These are phyloP conservation scores for Biscogniauxia mediterranea DNA, from an alignment of 2,329 filamentous ascomycete species.

Conservation along the genomic window DNA sequence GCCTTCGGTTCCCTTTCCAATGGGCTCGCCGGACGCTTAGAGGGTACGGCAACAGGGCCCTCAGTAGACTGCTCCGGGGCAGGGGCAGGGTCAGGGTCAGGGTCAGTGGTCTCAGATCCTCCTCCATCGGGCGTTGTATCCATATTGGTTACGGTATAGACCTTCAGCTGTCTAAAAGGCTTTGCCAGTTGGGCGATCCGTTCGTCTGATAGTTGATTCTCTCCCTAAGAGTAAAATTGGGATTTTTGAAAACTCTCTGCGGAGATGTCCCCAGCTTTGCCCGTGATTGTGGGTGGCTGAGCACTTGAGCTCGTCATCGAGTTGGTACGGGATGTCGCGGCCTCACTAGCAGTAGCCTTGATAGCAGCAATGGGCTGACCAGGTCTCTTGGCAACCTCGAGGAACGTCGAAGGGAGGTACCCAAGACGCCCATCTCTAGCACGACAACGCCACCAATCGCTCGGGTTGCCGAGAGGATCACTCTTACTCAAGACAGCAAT, in stretches of 20 bases:
- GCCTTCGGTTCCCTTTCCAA: neutral
- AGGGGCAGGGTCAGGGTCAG: neutral
- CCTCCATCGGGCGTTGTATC: neutral
- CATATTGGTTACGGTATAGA: neutral
- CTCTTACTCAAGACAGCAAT: constrained; percentile 91
- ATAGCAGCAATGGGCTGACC: constrained; percentile 51
- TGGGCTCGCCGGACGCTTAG: neutral
- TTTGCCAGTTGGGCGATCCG: neutral
- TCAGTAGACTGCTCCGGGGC: neutral
- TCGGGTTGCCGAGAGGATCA: constrained; percentile 86
- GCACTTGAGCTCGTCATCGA: constrained; percentile 47
- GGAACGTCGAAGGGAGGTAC: constrained; percentile 87
- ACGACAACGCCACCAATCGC: constrained; percentile 96
- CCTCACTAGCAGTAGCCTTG: constrained; percentile 46
- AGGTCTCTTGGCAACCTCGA: constrained; percentile 68
- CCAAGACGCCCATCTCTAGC: constrained; percentile 86
- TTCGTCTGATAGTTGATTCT: neutral
- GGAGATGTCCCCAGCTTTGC: constrained; percentile 52
- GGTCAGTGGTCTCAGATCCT: neutral
- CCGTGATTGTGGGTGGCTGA: constrained; percentile 35
- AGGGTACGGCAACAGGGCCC: neutral
- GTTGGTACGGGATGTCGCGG: constrained; percentile 42
- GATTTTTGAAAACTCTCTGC: constrained; percentile 57
- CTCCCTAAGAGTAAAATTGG: constrained; percentile 53
- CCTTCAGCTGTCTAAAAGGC: neutral